Evolutionary conservation across 169 alveolate genomes (phyloP), one percentile per base, ranked within the genome.

Genomic region (Plasmodium falciparum): DNA sequence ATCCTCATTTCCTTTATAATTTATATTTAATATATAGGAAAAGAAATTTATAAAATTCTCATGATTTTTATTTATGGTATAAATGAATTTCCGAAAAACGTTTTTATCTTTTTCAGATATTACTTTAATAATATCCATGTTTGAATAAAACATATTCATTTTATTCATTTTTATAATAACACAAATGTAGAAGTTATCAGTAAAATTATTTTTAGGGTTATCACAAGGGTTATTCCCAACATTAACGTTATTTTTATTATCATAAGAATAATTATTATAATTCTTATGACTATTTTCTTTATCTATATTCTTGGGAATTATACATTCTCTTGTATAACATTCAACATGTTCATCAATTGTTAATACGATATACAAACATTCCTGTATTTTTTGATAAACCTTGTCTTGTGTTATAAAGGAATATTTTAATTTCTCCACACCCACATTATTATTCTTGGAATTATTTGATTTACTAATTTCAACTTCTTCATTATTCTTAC

Each of bases 321-420:
- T 69, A 45, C 12, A 45, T 52, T 80, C 39, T 50, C 61, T 85
- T 61, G 49, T 13, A 22, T 49, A 17, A 22, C 43, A 15, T 86
- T 86, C 88, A 71, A 86, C 59, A 59, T 12, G 72, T 26, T 86
- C 88, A 39, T 86, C 92, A 39, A 86, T 66, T 11, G 76, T 70
- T 71, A 86, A 65, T 39, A 73, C 43, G 13, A 86, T 29, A 56
- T 72, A 86, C 49, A 86, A 86, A 22, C 92, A 86, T 24, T 86
- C 92, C 52, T 86, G 88, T 43, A 86, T 72, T 86, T 73, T 70
- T 33, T 86, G 86, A 61, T 86, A 86, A n/a, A 86, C 61, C n/a
- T 71, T 86, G 47, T 86, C 88, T n/a, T 61, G 61, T 9, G 75
- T 33, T 24, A 59, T 52, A 49, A 86, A 86, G 22, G 71, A 50